Conservation (phyloP, 2,329 filamentous ascomycete species). For the Cyphellophora attinorum region DNA sequence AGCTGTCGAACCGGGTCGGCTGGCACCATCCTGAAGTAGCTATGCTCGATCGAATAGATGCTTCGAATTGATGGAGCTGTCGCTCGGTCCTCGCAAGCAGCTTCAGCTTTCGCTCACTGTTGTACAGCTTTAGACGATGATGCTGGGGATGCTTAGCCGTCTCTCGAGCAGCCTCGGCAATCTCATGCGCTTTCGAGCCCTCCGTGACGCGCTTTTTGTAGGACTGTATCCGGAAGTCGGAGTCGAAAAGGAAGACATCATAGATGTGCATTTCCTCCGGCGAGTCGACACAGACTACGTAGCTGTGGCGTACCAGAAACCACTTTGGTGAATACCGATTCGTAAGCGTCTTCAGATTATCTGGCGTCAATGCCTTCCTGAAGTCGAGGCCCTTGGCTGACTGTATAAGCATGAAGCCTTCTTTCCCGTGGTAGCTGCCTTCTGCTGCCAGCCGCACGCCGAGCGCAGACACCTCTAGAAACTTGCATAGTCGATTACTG, state of each 20-base stretch:
- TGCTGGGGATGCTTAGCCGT: conserved; percentile 57
- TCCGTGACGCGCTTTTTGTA: conserved; percentile 37
- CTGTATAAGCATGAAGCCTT: conserved; percentile 86
- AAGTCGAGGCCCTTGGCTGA: conserved; percentile 84
- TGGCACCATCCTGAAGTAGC: conserved; percentile 73
- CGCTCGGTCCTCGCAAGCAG: conserved; percentile 85
- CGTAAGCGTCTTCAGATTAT: conserved; percentile 52
- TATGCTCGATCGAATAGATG: conserved; percentile 81
- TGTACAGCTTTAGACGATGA: conserved; percentile 79
- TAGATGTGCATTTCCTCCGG: conserved; percentile 98
- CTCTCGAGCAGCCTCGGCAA: conserved; percentile 56
- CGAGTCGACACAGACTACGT: conserved; percentile 95
- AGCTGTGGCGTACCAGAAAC: conserved; percentile 97
- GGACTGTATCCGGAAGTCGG: conserved; percentile 67
- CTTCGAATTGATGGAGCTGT: conserved; percentile 82
- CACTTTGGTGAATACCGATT: conserved; percentile 83
- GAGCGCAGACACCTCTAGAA: conserved; percentile 86
- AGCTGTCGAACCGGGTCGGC: conserved; percentile 82
- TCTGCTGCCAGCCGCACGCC: conserved; percentile 90
- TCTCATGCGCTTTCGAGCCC: conserved; percentile 43
- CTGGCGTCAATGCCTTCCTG: conserved; percentile 67
- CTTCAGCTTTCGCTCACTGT: conserved; percentile 85
- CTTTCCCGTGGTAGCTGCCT: conserved; percentile 94
- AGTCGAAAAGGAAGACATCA: conserved; percentile 94
- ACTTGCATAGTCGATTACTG: conserved; percentile 91